Evolutionary conservation across 2,329 filamentous ascomycete genomes (phyloP), one percentile per base, ranked within the genome.

Genomic region (Ascochyta pisi): DNA sequence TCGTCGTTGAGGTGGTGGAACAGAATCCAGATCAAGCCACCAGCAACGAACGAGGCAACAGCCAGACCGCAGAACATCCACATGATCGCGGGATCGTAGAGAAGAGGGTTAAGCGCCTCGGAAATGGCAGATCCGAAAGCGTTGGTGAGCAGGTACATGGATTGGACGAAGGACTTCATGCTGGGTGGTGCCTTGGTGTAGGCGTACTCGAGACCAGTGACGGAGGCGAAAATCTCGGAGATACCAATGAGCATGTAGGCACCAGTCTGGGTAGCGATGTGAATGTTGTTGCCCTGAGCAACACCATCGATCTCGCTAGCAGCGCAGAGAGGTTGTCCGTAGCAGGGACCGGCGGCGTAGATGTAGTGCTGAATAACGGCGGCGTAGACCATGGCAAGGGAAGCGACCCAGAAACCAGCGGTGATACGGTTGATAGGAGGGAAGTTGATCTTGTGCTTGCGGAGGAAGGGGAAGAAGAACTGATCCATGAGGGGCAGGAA

Each of bases 41-140:
- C 74, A 23, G 70, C 62, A 10, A 74, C 39, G 54, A 75, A 74
- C 15, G 62, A 67, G 1, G 63, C 46, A 26, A 68, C 59, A 6
- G 71, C 70, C 34, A 77, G 54, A 50, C 73, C 69, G 38, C 70
- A 69, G 64, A 69, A 77, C 85, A 90, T 86, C 86, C 86, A 90
- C 61, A 87, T 65, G 64, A 89, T 85, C 59, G 85, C 82, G 4
- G 88, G 88, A 63, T 91, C 84, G 56, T 83, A 82, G 2, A 85
- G 81, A 3, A 82, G 79, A 0, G 86, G 84, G 16, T 84, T 83
- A 9, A 90, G 76, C 0, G 86, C 87, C 70, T 88, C 85, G 8
- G 83, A 84, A 24, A 91, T 79, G 51, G 85, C 85, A 1, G 84
- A 81, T 7, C 83, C 84, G 51, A 87, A 82, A 6, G 84, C 85